Conservation (phyloP, 768 basidiomycete genomes). For the Chalciporus piperatus region DNA sequence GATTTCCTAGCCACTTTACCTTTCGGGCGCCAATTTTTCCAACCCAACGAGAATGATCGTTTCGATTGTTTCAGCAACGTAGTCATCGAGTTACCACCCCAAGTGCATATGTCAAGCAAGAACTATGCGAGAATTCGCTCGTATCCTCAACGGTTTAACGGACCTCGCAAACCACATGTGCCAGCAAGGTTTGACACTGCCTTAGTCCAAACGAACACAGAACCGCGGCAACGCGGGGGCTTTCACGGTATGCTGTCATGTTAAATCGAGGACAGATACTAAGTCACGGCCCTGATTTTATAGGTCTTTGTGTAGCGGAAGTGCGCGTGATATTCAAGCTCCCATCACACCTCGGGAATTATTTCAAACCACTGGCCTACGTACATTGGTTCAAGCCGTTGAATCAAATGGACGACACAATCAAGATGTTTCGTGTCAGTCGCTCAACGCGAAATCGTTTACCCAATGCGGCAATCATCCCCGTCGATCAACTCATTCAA, state of each 20-base stretch:
- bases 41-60: neutral
- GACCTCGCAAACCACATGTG: too few relatives aligned
- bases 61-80: neutral
- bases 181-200: too few relatives aligned
- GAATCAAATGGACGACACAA: neutral
- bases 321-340: conserved; percentile 28
- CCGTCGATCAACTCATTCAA: neutral
- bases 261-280: too few relatives aligned
- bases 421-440: neutral
- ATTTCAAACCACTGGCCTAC: conserved; percentile 23
- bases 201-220: too few relatives aligned
- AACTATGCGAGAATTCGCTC: neutral
- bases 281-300: too few relatives aligned
- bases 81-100: neutral
- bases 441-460: neutral
- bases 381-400: conserved; percentile 24
- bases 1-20: neutral
- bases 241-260: neutral
- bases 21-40: neutral
- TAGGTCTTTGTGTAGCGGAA: conserved; percentile 25
- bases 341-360: conserved; percentile 10
- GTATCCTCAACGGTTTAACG: neutral
- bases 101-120: neutral
- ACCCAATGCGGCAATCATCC: neutral
- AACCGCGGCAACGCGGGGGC: neutral